Conservation (phyloP, 1,284 basidiomycete genomes). For the Apiotrichum sp. region DNA sequence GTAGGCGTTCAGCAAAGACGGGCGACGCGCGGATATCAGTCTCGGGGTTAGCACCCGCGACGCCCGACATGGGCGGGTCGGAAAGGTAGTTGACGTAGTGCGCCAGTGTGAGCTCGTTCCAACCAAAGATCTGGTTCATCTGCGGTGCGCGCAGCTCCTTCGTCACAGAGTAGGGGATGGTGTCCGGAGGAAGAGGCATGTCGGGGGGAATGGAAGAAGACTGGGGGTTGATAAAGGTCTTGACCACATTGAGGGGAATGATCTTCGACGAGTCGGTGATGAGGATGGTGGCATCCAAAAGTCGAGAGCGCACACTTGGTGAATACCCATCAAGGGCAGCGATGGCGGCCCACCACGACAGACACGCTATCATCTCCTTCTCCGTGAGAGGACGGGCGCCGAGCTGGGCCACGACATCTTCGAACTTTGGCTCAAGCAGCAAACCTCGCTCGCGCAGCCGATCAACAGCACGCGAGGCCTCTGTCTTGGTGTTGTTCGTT, state of each 20-base stretch:
- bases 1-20: constrained; percentile 74
- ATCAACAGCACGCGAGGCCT: constrained; percentile 62
- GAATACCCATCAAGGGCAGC: constrained; percentile 51
- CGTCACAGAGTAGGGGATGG: constrained; percentile 67
- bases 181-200: constrained; percentile 70
- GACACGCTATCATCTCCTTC: constrained; percentile 70
- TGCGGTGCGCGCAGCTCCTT: constrained; percentile 58
- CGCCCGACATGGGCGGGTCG: constrained; percentile 51
- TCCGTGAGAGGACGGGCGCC: constrained; percentile 64
- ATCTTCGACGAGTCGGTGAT: constrained; percentile 52
- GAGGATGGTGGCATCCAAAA: constrained; percentile 66
- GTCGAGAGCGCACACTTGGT: constrained; percentile 51
- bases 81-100: constrained; percentile 70
- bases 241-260: constrained; percentile 63
- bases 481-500: constrained; percentile 59
- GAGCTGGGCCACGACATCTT: constrained; percentile 80
- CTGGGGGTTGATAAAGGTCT: constrained; percentile 67
- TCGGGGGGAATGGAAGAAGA: constrained; percentile 67
- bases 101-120: constrained; percentile 69
- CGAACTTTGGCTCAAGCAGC: constrained; percentile 74
- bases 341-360: constrained; percentile 81
- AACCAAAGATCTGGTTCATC: constrained; percentile 58
- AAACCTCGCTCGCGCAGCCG: constrained; percentile 62
- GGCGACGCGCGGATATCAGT: constrained; percentile 65
- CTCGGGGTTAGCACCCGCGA: constrained; percentile 47